Percentiles rank a stretch among this genome's conserved stretches.
These are phyloP conservation scores for Alternaria alternata DNA, from an alignment of 2,329 filamentous ascomycete species.

Conservation along the genomic window DNA sequence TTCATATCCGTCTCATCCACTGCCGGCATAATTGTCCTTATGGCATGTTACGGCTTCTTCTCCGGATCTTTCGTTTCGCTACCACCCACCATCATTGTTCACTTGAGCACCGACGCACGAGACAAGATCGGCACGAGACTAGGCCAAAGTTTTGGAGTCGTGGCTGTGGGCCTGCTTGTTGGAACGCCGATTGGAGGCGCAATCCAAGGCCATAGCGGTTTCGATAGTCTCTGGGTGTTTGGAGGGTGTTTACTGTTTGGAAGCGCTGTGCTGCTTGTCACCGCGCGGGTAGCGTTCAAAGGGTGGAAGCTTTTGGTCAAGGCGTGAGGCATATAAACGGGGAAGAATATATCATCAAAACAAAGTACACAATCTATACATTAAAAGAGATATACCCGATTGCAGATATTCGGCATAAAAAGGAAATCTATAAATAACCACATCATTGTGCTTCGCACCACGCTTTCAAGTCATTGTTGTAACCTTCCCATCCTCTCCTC, in stretches of 20 bases:
- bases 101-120: slow-evolving; percentile 53
- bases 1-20: slow-evolving; percentile 49
- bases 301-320: slow-evolving; percentile 38
- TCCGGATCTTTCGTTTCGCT: slow-evolving; percentile 57
- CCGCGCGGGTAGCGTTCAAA: slow-evolving; percentile 34
- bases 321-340: slow-evolving; percentile 18
- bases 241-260: slow-evolving; percentile 48
- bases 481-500: slow-evolving; percentile 17
- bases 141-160: slow-evolving; percentile 63
- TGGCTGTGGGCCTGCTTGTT: slow-evolving; percentile 61
- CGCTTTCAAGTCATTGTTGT: slow-evolving; percentile 23
- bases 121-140: slow-evolving; percentile 61
- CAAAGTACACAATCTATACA: neutral
- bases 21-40: slow-evolving; percentile 53
- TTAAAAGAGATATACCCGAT: neutral
- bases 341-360: neutral
- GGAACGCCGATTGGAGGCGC: slow-evolving; percentile 66
- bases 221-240: slow-evolving; percentile 55
- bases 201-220: slow-evolving; percentile 58
- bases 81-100: slow-evolving; percentile 57
- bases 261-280: slow-evolving; percentile 27
- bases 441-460: slow-evolving; percentile 19
- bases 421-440: neutral
- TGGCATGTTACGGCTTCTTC: slow-evolving; percentile 60
- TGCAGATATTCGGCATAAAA: neutral